Base-by-base conservation (phyloP, 2,329 filamentous ascomycete species). In the Fusarium domesticum region DNA sequence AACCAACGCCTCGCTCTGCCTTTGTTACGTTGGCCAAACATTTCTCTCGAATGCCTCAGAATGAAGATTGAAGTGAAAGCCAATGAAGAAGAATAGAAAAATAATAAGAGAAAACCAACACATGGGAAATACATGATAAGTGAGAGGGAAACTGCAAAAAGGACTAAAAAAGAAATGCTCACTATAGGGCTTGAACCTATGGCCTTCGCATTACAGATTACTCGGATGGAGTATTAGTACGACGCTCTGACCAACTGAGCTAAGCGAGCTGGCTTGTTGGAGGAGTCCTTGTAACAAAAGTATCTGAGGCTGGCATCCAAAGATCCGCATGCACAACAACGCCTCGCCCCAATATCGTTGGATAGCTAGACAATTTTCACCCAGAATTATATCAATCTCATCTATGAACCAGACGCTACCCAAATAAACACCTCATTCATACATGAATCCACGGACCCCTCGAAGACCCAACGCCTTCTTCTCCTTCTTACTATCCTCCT, bases 401-500 rank as follows among this genome's bases (percentile, higher is more conserved):
- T 15, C 10, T 17, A 18, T 19, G 33, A 30, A 18, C n/a, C 16
- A 25, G n/a, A 23, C 36, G n/a, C 31, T 45, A 48, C 41, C 25
- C 15, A 16, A 15, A 37, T 23, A 37, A 39, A 33, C 35, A 30
- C 34, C 14, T 56, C 47, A 59, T 42, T 59, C 48, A 46, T 56
- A 64, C 42, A 70, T 62, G 42, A 69, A 68, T 11, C 69, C 67
- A 20, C 70, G 58, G 19, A 72, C 70, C 5, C 70, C 68, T n/a
- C 70, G 60, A n/a, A 73, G 53, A 4, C 64, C 68, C 16, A 63
- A 62, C 19, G 60, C 51, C 45, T 66, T 68, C 53, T 67, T 67
- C 11, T 68, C 65, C 55, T 68, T 68, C 39, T 65, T 68, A 15
- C 57, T 45, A 6, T 42, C 54, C 10, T 75, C 73, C 6, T 74